Base-by-base conservation (phyloP, 805 yeast species). In the Zygosaccharomyces bailii region DNA sequence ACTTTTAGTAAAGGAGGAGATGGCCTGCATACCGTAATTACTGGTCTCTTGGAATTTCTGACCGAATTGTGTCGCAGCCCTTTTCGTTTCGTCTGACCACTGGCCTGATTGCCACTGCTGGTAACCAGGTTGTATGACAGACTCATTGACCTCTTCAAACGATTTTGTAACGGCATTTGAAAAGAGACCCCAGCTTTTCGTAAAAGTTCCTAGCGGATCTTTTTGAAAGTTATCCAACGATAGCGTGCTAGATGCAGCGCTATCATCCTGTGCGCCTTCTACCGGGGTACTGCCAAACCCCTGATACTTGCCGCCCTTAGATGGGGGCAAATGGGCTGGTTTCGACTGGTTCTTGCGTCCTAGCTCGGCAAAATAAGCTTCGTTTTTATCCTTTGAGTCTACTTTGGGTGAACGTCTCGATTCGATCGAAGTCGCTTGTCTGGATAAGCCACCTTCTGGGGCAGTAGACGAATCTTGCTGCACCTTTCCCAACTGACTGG, bases 51-150 rank as follows among this genome's bases (percentile, higher is more conserved):
- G 95, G 70, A 91, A 85, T 60, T 82, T 88, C 61, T 86, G 95
- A 38, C 97, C 96, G 69, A 91, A 93, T 71, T 93, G 97, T 47
- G 87, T 83, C 77, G 95, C 86, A n/a, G 98, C 98, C 54, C 88
- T 79, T 51, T 77, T 80, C 4, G 98, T 93, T 59, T 88, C 95
- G 44, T 68, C 71, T 18, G 95, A 80, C 34, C 86, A 65, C 47
- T 93, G 98, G 50, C 86, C 79, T 5, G 57, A 53, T 30, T 82
- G 78, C 54, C 93, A 73, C 59, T 85, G 89, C 60, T 80, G 81
- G 61, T 88, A 75, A 36, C 93, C 80, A n/a, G 99, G 99, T 61
- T 86, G 87, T 53, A 93, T 89, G 41, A 89, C 96, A 6, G 81
- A 68, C 57, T 90, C 95, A 54, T 84, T 85, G 31, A 93, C 96